phyloP scores from a whole-genome alignment of 2,329 filamentous ascomycete genomes.

The Pseudogymnoascus sp. region DNA sequence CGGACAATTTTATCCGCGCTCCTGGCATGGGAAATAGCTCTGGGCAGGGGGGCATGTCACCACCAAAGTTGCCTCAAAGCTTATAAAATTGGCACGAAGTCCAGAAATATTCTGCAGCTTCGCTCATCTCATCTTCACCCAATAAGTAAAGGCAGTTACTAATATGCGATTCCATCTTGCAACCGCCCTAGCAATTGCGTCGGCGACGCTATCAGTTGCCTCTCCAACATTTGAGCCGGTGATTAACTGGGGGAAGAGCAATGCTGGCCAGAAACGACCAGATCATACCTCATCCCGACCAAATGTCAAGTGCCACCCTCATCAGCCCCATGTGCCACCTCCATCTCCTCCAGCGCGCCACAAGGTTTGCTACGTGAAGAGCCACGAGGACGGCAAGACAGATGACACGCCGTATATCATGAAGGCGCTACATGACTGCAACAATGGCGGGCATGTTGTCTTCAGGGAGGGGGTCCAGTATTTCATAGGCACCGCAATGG shows the following conservation, averaged over 20 bases:
- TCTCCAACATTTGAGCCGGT: slow-evolving; percentile 18
- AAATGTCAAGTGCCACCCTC: slow-evolving; percentile 5
- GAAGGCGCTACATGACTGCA: slow-evolving; percentile 42
- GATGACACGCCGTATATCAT: slow-evolving; percentile 47
- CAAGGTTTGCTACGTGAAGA: slow-evolving; percentile 20
- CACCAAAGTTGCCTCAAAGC: neutral
- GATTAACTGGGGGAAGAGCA: slow-evolving; percentile 15
- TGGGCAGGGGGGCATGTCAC: neutral
- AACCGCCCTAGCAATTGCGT: slow-evolving; percentile 18
- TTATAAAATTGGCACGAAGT: neutral
- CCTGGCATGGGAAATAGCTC: neutral
- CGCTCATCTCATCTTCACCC: neutral
- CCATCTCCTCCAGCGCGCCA: neutral
- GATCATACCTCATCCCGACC: slow-evolving; percentile 23
- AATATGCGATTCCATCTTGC: slow-evolving; percentile 24
- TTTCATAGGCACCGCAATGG: slow-evolving; percentile 50
- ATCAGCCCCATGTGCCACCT: neutral
- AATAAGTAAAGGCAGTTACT: slow-evolving; percentile 3
- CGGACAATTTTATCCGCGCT: neutral
- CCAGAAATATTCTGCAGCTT: neutral
- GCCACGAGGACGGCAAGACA: slow-evolving; percentile 14
- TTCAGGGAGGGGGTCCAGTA: slow-evolving; percentile 50
- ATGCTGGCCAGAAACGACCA: slow-evolving; percentile 11
- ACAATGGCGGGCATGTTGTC: slow-evolving; percentile 42
- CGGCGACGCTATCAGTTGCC: slow-evolving; percentile 20